Percentiles rank a stretch among this genome's conserved stretches.
Evolutionary conservation across 2,329 filamentous ascomycete genomes (phyloP).

Genomic region (Aspergillus sergii): DNA sequence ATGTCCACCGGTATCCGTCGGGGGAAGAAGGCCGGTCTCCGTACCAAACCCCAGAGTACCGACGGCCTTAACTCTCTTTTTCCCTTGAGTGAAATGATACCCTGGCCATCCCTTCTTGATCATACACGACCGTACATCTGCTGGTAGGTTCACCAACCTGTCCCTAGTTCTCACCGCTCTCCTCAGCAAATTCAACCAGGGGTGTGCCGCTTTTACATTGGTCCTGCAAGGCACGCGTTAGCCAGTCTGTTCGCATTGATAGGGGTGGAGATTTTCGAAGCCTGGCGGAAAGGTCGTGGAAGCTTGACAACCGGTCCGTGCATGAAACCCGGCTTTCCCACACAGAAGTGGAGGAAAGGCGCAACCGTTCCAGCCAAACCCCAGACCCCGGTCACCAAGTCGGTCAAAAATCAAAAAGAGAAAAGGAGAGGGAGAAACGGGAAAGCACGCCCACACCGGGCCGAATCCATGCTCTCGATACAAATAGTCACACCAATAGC

Average conservation of each 20-base stretch:
- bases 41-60: background rate
- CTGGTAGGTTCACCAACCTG: background rate
- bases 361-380: constrained; percentile 5
- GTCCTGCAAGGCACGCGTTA: constrained; percentile 55
- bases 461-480: constrained; percentile 1
- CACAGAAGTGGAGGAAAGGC: background rate
- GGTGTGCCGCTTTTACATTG: constrained; percentile 78
- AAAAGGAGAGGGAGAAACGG: background rate
- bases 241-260: constrained; percentile 9
- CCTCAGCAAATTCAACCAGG: constrained; percentile 71
- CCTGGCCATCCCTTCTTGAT: background rate
- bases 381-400: constrained; percentile 1
- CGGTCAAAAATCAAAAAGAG: background rate
- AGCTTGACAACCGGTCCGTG: constrained; percentile 14
- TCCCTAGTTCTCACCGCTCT: constrained; percentile 19
- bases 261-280: constrained; percentile 17
- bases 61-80: background rate
- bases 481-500: constrained; percentile 1
- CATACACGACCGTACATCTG: background rate
- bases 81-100: background rate
- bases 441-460: background rate
- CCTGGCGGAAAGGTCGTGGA: constrained; percentile 17
- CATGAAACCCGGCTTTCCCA: constrained; percentile 5
- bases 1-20: background rate
- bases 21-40: background rate